Evolutionary conservation across 768 basidiomycete species (phyloP), one percentile per base, ranked within the genome.

Genomic region (Termitomyces sp.): DNA sequence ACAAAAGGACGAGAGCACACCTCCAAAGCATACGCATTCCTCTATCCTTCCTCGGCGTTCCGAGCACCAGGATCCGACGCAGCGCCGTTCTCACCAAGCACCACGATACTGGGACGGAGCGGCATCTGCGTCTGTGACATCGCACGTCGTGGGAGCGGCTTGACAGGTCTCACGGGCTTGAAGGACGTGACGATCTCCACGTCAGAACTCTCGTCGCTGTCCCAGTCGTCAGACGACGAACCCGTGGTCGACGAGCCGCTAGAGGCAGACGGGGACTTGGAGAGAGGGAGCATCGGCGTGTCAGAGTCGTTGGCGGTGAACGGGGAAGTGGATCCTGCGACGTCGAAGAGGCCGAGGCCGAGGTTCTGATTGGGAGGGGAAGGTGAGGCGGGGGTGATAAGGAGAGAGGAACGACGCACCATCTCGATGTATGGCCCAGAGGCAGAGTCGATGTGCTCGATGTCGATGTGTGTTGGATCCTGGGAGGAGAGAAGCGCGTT

Each of bases 381-480:
- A 14, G 6, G 35, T 36, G 9, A 36, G 35, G 51, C 23, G 9
- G 9, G 23, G 4, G 9, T 14, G 8, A 35, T 8, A 26, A 5
- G 18, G 20, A 28, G 4, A 20, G 23, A 38, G 18, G n/a, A 28
- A 12, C 1, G 12, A 66, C 72, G 52, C 63, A 84, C 87, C 86
- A 89, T 88, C 69, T 89, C 81, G 63, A 90, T 85, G 67, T 87
- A 82, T 59, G 71, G 77, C 1, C 75, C 76, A 53, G 74, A 75
- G n/a, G 73, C 73, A 23, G 73, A 75, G 7, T 74, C 71, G 26
- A 90, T 64, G 58, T 86, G 77, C 68, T 91, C 89, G 33, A 91
- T 88, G 65, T 90, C 82, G 35, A 90, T 73, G 61, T 82, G 84
- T 16, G 68, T 65, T 1, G 85, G 85, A 57, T 84, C 79, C 16